phyloP scores from a whole-genome alignment of 139 green algal genomes.

The Diplosphaera chodatii region DNA sequence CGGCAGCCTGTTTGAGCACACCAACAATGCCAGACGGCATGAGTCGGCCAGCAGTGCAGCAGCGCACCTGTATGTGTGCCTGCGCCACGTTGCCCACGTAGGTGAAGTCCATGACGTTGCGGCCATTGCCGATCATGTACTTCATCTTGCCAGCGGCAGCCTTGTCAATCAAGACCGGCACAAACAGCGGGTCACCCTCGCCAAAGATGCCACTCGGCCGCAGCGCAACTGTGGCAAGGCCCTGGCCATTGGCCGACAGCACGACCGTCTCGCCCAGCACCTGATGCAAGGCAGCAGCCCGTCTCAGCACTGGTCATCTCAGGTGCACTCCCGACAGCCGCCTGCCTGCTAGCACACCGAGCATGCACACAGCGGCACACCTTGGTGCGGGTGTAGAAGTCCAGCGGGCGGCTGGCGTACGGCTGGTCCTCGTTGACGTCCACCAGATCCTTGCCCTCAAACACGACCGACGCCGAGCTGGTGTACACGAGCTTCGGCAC shows the following conservation, averaged over 20 bases:
- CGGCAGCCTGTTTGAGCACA: no score
- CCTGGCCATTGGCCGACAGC: constrained; percentile 59
- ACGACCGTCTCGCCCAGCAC: constrained; percentile 64
- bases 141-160: constrained; percentile 76
- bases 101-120: constrained; percentile 83
- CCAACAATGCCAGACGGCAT: not conserved
- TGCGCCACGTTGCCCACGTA: constrained; percentile 88
- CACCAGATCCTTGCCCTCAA: constrained; percentile 68
- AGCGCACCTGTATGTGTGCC: constrained; percentile 46
- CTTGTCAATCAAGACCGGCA: constrained; percentile 59
- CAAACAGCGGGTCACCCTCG: constrained; percentile 71
- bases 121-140: constrained; percentile 79
- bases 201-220: constrained; percentile 85
- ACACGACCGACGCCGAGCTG: constrained; percentile 77
- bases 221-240: constrained; percentile 59
- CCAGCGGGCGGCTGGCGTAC: constrained; percentile 67
- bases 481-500: constrained; percentile 64
- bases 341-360: no score
- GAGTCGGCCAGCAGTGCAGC: not conserved
- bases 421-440: constrained; percentile 54
- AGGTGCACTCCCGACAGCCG: no score
- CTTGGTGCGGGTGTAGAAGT: constrained; percentile 88
- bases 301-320: no score
- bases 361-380: no score
- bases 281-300: not conserved